A percentile compares a stretch with the other conserved stretches of the same genome.
phyloP scores from a whole-genome alignment of 352 stramenopile species.

The Elongisporangium undulatum region DNA sequence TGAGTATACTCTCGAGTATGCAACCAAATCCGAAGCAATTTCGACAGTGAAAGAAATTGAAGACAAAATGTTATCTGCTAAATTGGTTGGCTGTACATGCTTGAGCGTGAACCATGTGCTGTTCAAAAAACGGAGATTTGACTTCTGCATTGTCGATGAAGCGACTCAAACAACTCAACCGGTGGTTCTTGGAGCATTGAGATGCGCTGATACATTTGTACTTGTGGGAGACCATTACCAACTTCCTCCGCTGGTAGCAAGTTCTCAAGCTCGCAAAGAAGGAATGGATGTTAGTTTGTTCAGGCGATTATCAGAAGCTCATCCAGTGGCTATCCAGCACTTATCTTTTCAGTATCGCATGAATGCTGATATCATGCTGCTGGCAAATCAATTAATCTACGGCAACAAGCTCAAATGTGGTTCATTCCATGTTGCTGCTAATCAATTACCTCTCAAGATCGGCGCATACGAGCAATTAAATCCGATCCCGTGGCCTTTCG shows the following conservation, averaged over 20 bases:
- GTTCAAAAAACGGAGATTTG: slow-evolving; percentile 88
- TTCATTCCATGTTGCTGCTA: slow-evolving; percentile 43
- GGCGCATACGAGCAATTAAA: neutral
- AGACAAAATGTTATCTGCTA: slow-evolving; percentile 32
- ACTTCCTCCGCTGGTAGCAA: slow-evolving; percentile 94
- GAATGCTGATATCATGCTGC: slow-evolving; percentile 94
- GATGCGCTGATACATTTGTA: slow-evolving; percentile 93
- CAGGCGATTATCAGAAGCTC: slow-evolving; percentile 86
- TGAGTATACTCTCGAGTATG: slow-evolving; percentile 44
- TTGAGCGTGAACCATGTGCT: slow-evolving; percentile 74
- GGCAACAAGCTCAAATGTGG: slow-evolving; percentile 93
- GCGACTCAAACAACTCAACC: slow-evolving; percentile 98
- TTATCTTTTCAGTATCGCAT: slow-evolving; percentile 99
- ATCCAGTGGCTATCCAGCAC: slow-evolving; percentile 87
- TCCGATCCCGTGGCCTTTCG: slow-evolving; percentile 1
- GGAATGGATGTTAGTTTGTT: slow-evolving; percentile 91
- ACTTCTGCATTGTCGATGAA: slow-evolving; percentile 99
- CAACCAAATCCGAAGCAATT: slow-evolving; percentile 21
- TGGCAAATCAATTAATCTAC: slow-evolving; percentile 95
- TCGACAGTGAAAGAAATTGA: slow-evolving; percentile 46
- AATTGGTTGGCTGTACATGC: slow-evolving; percentile 75
- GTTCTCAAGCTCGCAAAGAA: slow-evolving; percentile 75
- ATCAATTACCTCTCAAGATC: slow-evolving; percentile 25
- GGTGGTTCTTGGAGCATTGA: slow-evolving; percentile 90
- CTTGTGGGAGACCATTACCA: slow-evolving; percentile 98